phyloP scores from a whole-genome alignment of 75 land plant species.

The Pinus tabuliformis region DNA sequence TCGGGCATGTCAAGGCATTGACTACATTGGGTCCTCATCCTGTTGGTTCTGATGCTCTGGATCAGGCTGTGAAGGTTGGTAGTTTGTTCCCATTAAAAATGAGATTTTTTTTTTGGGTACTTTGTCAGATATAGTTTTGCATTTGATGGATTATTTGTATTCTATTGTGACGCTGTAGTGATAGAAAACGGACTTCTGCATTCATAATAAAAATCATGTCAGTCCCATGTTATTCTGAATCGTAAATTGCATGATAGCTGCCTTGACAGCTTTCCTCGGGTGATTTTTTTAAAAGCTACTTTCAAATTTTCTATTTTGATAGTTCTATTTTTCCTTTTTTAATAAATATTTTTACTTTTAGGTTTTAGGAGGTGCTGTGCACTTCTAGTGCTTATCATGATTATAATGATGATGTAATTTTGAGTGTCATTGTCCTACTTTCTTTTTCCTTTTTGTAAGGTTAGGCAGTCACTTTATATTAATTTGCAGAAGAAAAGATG shows the following conservation, averaged over 20 bases:
- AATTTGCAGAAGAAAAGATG: no score
- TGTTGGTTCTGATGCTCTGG: constrained; percentile 84
- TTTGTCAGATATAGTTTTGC: no score
- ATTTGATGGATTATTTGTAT: no score
- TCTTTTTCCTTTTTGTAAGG: no score
- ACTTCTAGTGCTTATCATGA: neutral
- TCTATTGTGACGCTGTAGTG: no score
- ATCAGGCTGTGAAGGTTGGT: constrained; percentile 74
- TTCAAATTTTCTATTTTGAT: neutral
- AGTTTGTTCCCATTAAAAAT: neutral
- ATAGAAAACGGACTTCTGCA: no score
- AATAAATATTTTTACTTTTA: neutral
- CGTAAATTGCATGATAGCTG: no score
- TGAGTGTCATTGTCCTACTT: neutral
- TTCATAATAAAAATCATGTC: no score
- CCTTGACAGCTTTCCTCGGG: neutral
- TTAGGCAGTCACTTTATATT: no score
- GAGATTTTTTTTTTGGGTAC: no score
- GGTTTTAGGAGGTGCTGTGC: neutral
- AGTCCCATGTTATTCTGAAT: no score
- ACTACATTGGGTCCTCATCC: constrained; percentile 89
- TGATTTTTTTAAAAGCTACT: neutral
- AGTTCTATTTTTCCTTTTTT: neutral
- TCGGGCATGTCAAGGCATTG: constrained; percentile 72
- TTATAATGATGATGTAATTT: neutral